phyloP scores from a whole-genome alignment of 2,329 filamentous ascomycete species.

The Epichloe festucae region DNA sequence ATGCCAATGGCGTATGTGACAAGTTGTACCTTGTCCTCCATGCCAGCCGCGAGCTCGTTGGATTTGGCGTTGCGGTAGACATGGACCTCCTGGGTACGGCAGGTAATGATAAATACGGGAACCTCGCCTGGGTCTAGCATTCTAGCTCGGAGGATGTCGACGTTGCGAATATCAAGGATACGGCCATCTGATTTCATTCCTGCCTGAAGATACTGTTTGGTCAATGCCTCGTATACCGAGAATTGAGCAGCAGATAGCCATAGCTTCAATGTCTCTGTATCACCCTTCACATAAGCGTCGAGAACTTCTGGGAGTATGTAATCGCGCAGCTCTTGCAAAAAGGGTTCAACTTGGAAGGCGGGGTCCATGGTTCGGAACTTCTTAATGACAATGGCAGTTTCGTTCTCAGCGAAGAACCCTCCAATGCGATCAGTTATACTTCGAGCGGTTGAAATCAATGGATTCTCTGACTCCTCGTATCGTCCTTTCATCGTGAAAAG shows the following conservation, averaged over 20 bases:
- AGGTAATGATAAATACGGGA: conserved; percentile 94
- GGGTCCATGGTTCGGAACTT: conserved; percentile 96
- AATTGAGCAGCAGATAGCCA: conserved; percentile 96
- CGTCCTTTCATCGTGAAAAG: conserved; percentile 74
- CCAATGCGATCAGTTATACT: conserved; percentile 87
- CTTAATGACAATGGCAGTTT: conserved; percentile 95
- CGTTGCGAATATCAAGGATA: conserved; percentile 88
- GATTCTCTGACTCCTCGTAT: conserved; percentile 96
- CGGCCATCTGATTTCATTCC: conserved; percentile 90
- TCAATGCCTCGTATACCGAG: conserved; percentile 91
- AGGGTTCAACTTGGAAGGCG: conserved; percentile 85
- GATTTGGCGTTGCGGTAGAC: conserved; percentile 91
- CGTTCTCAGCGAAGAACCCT: conserved; percentile 96
- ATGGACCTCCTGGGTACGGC: conserved; percentile 92
- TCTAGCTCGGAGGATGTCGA: conserved; percentile 72
- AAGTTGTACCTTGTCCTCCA: conserved; percentile 97
- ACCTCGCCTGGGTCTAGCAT: conserved; percentile 78
- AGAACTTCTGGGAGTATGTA: conserved; percentile 96
- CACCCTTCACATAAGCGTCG: conserved; percentile 95
- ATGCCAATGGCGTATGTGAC: conserved; percentile 98
- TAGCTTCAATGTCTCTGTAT: conserved; percentile 76
- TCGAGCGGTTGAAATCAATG: conserved; percentile 80
- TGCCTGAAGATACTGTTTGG: conserved; percentile 87
- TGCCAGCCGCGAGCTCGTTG: conserved; percentile 79
- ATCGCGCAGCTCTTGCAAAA: conserved; percentile 88